These are phyloP conservation scores for Emydomyces testavorans DNA, from an alignment of 2,329 filamentous ascomycete species.

Conservation along the genomic window DNA sequence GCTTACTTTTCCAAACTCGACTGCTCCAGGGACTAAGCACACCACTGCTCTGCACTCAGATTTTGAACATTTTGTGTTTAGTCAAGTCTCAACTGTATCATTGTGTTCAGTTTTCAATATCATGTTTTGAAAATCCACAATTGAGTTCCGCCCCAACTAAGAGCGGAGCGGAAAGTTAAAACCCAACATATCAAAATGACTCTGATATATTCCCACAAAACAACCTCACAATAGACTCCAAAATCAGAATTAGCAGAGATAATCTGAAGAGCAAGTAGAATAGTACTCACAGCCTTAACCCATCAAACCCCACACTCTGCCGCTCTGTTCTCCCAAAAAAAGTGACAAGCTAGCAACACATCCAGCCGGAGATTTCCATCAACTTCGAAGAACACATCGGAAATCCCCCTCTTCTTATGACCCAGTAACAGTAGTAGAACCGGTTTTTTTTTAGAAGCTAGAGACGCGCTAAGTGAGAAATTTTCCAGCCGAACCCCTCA, in stretches of 20 bases:
- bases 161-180: constrained; percentile 9
- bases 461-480: not conserved
- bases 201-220: not conserved
- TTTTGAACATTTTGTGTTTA: no score
- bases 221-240: not conserved
- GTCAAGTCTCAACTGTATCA: no score
- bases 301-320: no score
- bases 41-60: no score
- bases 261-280: no score
- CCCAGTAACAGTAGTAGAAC: not conserved
- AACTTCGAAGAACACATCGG: constrained; percentile 1
- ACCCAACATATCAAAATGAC: not conserved
- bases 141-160: constrained; percentile 6
- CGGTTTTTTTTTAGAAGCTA: constrained; percentile 6
- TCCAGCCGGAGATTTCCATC: not conserved
- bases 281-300: no score
- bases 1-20: no score
- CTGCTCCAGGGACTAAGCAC: no score
- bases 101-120: no score
- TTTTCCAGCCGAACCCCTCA: not conserved
- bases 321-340: no score
- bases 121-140: no score
- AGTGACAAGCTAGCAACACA: not conserved
- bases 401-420: not conserved
- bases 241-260: not conserved